phyloP scores from a whole-genome alignment of 2,329 filamentous ascomycete species.

The Aspergillus ustus region DNA sequence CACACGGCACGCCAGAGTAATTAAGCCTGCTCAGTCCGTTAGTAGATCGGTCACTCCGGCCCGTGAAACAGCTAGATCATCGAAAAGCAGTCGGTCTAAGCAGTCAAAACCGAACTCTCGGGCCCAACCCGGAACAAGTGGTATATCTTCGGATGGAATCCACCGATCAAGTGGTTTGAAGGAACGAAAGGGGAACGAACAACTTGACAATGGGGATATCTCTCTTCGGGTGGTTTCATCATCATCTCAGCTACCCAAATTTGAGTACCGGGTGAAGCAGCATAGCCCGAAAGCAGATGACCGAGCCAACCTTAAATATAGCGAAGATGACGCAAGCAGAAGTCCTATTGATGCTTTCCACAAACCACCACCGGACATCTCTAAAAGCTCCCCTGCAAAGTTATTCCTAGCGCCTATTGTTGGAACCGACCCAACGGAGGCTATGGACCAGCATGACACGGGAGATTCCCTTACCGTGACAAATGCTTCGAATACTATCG shows the following conservation, averaged over 20 bases:
- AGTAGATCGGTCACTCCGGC: neutral
- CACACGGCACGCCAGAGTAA: slow-evolving; percentile 25
- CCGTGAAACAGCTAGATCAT: neutral
- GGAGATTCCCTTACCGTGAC: slow-evolving; percentile 16
- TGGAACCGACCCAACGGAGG: neutral
- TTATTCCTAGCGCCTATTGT: neutral
- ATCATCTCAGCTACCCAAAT: slow-evolving; percentile 44
- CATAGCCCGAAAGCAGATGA: slow-evolving; percentile 17
- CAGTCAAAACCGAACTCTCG: neutral
- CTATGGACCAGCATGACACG: neutral
- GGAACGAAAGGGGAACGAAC: neutral
- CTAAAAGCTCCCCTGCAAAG: neutral
- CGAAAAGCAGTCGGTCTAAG: neutral
- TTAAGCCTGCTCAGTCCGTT: slow-evolving; percentile 9
- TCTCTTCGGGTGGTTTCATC: slow-evolving; percentile 40
- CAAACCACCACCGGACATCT: neutral
- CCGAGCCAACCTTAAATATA: neutral
- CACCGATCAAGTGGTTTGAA: neutral
- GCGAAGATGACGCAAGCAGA: neutral
- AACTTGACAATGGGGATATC: slow-evolving; percentile 15
- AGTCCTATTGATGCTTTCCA: neutral
- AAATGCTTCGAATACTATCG: slow-evolving; percentile 23
- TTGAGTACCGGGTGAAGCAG: slow-evolving; percentile 41
- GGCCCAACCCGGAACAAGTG: neutral
- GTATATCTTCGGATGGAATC: neutral